Percentiles rank a stretch among this genome's conserved stretches.
Evolutionary conservation across 1,284 basidiomycete species (phyloP).

Genomic region (Cutaneotrichosporon sp.): DNA sequence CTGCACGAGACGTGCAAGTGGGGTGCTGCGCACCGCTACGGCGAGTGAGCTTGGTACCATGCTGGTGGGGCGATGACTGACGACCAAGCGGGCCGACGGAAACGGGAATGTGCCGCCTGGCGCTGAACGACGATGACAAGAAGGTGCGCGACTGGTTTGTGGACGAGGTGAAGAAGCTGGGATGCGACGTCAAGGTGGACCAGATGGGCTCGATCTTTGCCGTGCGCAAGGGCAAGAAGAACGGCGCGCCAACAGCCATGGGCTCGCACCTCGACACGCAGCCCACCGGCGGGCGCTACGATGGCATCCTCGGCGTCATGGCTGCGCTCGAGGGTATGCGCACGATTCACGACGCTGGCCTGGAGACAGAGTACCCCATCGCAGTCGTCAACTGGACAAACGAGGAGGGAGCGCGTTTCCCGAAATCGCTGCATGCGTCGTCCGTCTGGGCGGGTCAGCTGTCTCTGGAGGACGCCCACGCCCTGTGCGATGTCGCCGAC

Average conservation of each 20-base stretch:
- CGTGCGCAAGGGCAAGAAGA: constrained; percentile 22
- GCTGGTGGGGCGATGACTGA: no score
- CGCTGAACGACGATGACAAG: constrained; percentile 35
- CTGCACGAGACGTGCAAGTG: constrained; percentile 36
- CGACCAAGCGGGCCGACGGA: constrained; percentile 9
- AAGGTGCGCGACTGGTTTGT: constrained; percentile 35
- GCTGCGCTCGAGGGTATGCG: constrained; percentile 26
- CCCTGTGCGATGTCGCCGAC: constrained; percentile 13
- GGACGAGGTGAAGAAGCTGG: constrained; percentile 28
- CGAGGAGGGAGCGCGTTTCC: constrained; percentile 22
- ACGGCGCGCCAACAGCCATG: constrained; percentile 27
- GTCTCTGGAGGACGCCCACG: constrained; percentile 4
- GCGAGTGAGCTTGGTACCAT: constrained; percentile 3
- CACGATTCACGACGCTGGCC: constrained; percentile 14
- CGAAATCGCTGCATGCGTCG: constrained; percentile 13
- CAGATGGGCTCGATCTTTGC: constrained; percentile 43
- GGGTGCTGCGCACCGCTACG: constrained; percentile 21
- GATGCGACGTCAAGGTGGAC: constrained; percentile 33
- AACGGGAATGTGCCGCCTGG: constrained; percentile 23
- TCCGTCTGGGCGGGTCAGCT: constrained; percentile 24
- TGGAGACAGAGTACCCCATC: constrained; percentile 16
- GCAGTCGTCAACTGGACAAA: constrained; percentile 29
- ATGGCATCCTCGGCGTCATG: constrained; percentile 31
- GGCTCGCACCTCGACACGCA: constrained; percentile 35
- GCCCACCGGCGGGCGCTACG: constrained; percentile 32